Conservation (phyloP, 768 basidiomycete genomes). For the Lepiota subincarnata region DNA sequence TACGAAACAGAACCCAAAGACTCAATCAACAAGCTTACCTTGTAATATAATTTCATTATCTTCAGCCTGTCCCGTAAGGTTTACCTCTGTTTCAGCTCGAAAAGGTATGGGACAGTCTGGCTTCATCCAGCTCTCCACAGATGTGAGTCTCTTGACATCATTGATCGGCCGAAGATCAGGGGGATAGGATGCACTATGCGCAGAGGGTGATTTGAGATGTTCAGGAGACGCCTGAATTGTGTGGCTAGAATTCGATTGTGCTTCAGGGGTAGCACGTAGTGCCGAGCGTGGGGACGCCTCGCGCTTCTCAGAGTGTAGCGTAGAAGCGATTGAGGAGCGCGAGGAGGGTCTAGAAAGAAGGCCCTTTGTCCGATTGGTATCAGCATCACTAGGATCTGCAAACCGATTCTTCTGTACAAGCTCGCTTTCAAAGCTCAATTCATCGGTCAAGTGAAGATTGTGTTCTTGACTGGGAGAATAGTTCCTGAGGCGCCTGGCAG, state of each 20-base stretch:
- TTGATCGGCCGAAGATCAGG: not conserved
- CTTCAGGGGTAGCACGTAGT: slow-evolving; percentile 3
- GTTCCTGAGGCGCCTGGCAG: not conserved
- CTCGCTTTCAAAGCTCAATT: not conserved
- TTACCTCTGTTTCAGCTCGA: not conserved
- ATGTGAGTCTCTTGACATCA: not conserved
- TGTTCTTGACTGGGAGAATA: not conserved
- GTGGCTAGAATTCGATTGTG: not conserved
- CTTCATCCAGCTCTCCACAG: not conserved
- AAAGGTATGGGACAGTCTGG: not conserved
- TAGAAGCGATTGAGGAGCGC: slow-evolving; percentile 56
- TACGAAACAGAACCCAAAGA: slow-evolving; percentile 4
- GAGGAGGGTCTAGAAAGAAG: slow-evolving; percentile 43
- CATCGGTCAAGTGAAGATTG: not conserved
- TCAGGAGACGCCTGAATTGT: not conserved
- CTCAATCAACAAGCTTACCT: slow-evolving; percentile 5
- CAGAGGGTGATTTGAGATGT: not conserved
- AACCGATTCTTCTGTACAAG: slow-evolving; percentile 3
- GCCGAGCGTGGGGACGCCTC: slow-evolving; percentile 19
- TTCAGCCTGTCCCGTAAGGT: slow-evolving; percentile 4
- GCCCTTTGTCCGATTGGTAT: slow-evolving; percentile 7
- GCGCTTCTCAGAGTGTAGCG: slow-evolving; percentile 37
- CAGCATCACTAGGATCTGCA: slow-evolving; percentile 18
- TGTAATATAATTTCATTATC: slow-evolving; percentile 9
- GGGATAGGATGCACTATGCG: not conserved